A percentile compares a stretch with the other conserved stretches of the same genome.
These are phyloP conservation scores for Violaceomyces palustris DNA, from an alignment of 1,284 basidiomycete species.

Conservation along the genomic window DNA sequence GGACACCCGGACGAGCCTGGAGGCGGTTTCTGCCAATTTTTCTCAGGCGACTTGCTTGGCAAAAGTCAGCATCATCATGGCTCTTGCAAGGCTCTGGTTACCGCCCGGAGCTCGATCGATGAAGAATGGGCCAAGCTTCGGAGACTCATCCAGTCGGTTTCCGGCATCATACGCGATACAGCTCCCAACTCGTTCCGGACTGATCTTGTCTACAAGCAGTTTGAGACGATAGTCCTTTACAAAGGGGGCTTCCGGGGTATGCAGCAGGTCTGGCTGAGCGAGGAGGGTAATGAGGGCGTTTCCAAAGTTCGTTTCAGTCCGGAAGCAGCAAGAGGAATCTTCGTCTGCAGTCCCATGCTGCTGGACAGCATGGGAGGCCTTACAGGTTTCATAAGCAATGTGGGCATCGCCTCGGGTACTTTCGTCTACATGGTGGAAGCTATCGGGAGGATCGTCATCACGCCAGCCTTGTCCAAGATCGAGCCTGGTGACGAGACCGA, in stretches of 20 bases:
- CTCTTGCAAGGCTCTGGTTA: conserved; percentile 15
- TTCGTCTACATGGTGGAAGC: conserved; percentile 30
- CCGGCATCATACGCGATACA: conserved; percentile 2
- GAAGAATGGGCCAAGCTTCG: conserved; percentile 13
- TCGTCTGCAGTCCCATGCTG: conserved; percentile 26
- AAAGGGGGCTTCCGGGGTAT: conserved; percentile 26
- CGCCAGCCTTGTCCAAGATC: conserved; percentile 7
- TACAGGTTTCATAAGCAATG: conserved; percentile 35
- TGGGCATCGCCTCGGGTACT: conserved; percentile 17
- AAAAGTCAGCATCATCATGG: conserved; percentile 28
- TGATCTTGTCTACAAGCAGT: conserved; percentile 20
- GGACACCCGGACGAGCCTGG: conserved; percentile 12
- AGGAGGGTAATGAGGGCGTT: conserved; percentile 19
- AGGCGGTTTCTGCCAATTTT: conserved; percentile 22
- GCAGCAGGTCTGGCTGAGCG: conserved; percentile 22
- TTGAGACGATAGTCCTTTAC: conserved; percentile 30
- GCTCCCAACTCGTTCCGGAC: conserved; percentile 9
- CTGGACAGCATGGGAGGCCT: conserved; percentile 30
- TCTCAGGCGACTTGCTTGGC: conserved; percentile 16
- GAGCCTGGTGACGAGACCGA: conserved; percentile 6
- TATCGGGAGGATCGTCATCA: conserved; percentile 16
- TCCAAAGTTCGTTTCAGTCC: conserved; percentile 12
- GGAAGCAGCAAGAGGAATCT: conserved; percentile 16
- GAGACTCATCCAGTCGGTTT: conserved; percentile 13
- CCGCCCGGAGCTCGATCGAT: background rate